Evolutionary conservation across 225 moss, liverwort and hornwort genomes (phyloP), one percentile per base, ranked within the genome.

Genomic region (Marchantia paleacea): DNA sequence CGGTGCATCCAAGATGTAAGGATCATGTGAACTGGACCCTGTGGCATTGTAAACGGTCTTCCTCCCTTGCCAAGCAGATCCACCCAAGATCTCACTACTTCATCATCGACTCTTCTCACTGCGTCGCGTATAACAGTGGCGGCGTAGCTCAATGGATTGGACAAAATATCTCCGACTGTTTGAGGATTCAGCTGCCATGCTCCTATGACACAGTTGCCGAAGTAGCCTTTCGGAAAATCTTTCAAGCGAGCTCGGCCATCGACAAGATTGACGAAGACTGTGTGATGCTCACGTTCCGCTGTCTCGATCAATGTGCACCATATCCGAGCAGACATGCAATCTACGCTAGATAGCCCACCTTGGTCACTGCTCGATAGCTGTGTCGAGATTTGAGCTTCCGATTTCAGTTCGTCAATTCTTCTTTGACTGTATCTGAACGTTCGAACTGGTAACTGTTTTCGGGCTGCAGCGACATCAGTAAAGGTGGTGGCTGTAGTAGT

Each of bases 131-230:
- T 76, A 0, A 80, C 53, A 9, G 70, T 53, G 7, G 84, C 80
- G 22, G 84, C 84, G 50, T 84, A 77, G 1, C 51, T 48, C 13
- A 84, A 61, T 22, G 80, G 80, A 1, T 80, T 73, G 12, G 50
- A 68, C 50, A 80, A 24, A n/a, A 84, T 51, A 16, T 77, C 69
- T 53, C 63, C 76, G 0, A 76, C 84, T n/a, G n/a, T n/a, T n/a
- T n/a, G n/a, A n/a, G n/a, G n/a, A 0, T 50, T 80, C 18, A 58
- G 19, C 8, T 28, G 65, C 15, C 50, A 7, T 12, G 57, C 19
- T 31, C 70, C 55, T 22, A 60, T 51, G 3, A 80, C 63, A 24
- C 62, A n/a, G 58, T 84, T 84, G 55, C 84, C 84, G n/a, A 84
- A 80, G 53, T 80, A 84, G 8, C 84, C 80, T 8, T 76, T 49